phyloP scores from a whole-genome alignment of 768 basidiomycete genomes.

The Boletus tylopilopsis region DNA sequence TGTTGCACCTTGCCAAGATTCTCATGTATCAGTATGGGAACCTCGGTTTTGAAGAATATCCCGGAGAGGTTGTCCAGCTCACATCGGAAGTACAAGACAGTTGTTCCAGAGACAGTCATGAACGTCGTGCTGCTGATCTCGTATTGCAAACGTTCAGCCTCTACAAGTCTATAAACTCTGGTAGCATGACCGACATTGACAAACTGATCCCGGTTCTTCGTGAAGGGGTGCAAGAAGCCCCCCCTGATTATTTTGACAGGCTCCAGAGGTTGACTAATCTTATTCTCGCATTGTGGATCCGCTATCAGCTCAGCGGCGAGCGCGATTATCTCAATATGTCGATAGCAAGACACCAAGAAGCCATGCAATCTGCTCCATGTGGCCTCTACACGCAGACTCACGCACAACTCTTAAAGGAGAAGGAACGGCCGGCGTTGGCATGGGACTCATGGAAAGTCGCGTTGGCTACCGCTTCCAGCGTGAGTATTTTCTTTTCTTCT shows the following conservation, averaged over 20 bases:
- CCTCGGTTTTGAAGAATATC: not conserved
- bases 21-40: not conserved
- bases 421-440: not conserved
- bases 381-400: not conserved
- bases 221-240: not conserved
- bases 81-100: not conserved
- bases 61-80: not conserved
- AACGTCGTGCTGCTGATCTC: not conserved
- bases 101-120: not conserved
- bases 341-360: not conserved
- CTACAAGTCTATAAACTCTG: not conserved
- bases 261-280: slow-evolving; percentile 11
- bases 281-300: slow-evolving; percentile 5
- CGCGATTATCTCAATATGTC: slow-evolving; percentile 16
- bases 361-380: not conserved
- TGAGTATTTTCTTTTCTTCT: not conserved
- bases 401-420: not conserved
- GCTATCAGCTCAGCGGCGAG: not conserved
- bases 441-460: not conserved
- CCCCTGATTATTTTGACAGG: slow-evolving; percentile 4
- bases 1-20: not conserved
- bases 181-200: not conserved
- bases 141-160: not conserved
- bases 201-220: not conserved
- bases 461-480: not conserved